Evolutionary conservation across 257 asterid species (phyloP), one percentile per base, ranked within the genome.

Genomic region (Ophiorrhiza pumila): DNA sequence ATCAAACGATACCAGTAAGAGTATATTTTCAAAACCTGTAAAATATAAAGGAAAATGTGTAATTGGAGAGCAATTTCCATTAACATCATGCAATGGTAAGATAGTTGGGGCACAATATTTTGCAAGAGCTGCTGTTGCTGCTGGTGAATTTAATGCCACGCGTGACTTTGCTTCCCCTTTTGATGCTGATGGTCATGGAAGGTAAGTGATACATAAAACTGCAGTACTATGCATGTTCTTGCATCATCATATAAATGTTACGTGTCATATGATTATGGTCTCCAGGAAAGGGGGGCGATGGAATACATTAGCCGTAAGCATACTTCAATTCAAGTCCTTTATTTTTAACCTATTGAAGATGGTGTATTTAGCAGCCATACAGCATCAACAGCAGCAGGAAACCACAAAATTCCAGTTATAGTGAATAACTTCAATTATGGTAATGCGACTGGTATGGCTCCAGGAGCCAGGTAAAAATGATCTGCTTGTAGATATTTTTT

Each of bases 361-460:
- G 75, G 69, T 79, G 72, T 0, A 65, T 75, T 71, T 14, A n/a
- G 66, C 86, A 90, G 96, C 83, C 96, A 86, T 73, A 88, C 92
- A 62, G 92, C 96, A 68, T 85, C 96, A 29, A 88, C 82, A 70
- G 96, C 94, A 65, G 96, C 91, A n/a, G 96, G 94, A 74, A 88
- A 80, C 76, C 80, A 82, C 78, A 64, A 75, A 22, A 61, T 85
- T 69, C 85, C 85, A 0, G 92, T 86, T 45, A 75, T 80, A 20
- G 84, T 68, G 60, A 83, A 90, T 77, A 68, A 84, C 76, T 87
- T 84, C 79, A 86, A 66, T 71, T 90, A 86, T 65, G 96, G 94
- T 27, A 74, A 74, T 69, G 94, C 92, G 56, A 86, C 92, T 65
- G 96, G 96, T 41, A 90, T 90, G 96, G 96, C 94, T 74, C 96